These are phyloP conservation scores for Yamadazyma philogaea DNA, from an alignment of 805 yeast genomes.

Conservation along the genomic window DNA sequence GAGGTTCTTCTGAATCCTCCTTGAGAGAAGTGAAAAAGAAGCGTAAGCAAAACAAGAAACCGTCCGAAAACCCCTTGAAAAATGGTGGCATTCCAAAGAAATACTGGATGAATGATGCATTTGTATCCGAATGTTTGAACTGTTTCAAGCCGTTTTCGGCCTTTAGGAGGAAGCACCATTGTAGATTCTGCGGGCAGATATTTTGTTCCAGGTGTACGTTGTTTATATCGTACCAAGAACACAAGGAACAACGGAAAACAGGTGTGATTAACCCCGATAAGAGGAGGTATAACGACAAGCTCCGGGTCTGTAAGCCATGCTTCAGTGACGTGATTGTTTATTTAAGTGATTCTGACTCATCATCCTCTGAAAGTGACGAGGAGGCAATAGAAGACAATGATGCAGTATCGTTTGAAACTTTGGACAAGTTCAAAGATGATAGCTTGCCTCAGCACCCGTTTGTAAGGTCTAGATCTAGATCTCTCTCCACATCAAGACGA, in stretches of 20 bases:
- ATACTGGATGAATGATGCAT: slow-evolving; percentile 96
- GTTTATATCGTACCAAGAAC: slow-evolving; percentile 57
- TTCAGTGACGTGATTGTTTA: slow-evolving; percentile 64
- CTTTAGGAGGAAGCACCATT: slow-evolving; percentile 89
- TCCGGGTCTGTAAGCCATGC: slow-evolving; percentile 78
- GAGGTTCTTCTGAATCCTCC: slow-evolving; percentile 32
- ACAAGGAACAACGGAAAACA: slow-evolving; percentile 34
- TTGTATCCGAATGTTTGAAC: slow-evolving; percentile 81
- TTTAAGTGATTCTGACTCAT: slow-evolving; percentile 62
- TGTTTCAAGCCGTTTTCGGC: slow-evolving; percentile 81
- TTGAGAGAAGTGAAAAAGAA: slow-evolving; percentile 18
- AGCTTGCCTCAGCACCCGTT: slow-evolving; percentile 24
- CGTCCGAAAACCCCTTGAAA: slow-evolving; percentile 42
- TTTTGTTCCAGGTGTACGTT: slow-evolving; percentile 83
- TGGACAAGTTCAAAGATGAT: slow-evolving; percentile 19
- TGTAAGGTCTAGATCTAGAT: slow-evolving; percentile 26
- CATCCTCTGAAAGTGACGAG: slow-evolving; percentile 27
- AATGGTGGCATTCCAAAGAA: slow-evolving; percentile 62
- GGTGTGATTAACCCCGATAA: slow-evolving; percentile 14
- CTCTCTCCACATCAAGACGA: slow-evolving; percentile 11
- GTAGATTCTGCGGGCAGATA: slow-evolving; percentile 94
- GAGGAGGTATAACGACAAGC: slow-evolving; percentile 61
- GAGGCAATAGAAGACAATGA: slow-evolving; percentile 26
- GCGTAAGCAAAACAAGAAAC: slow-evolving; percentile 27
- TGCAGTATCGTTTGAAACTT: slow-evolving; percentile 15